Evolutionary conservation across 1,284 basidiomycete genomes (phyloP).

Genomic region (Erythrobasidium hasegawianum): DNA sequence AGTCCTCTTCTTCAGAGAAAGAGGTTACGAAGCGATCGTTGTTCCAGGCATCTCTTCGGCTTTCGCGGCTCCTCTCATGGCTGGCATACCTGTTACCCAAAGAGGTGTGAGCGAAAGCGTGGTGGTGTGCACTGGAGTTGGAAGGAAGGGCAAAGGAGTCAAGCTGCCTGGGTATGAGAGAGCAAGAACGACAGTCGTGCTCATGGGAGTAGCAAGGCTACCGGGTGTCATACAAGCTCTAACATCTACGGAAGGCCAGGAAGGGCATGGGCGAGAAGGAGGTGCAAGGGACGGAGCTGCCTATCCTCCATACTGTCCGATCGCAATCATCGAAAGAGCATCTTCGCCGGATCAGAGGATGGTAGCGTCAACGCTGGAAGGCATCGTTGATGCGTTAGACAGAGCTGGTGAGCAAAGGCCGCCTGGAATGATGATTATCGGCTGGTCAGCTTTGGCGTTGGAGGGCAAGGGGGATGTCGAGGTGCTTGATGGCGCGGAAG

Average conservation of each 20-base stretch:
- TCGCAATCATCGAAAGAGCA: constrained; percentile 89
- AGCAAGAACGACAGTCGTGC: constrained; percentile 69
- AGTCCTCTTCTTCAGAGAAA: constrained; percentile 79
- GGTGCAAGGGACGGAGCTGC: constrained; percentile 53
- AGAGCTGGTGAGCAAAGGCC: constrained; percentile 79
- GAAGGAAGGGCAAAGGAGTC: constrained; percentile 77
- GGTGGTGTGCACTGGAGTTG: constrained; percentile 88
- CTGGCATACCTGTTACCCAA: constrained; percentile 90
- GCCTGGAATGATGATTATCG: constrained; percentile 91
- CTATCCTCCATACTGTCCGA: constrained; percentile 74
- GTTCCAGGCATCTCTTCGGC: constrained; percentile 86
- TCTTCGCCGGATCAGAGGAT: constrained; percentile 87
- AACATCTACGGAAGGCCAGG: constrained; percentile 43
- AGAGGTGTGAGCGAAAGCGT: constrained; percentile 87
- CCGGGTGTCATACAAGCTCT: constrained; percentile 67
- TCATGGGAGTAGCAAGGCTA: constrained; percentile 93
- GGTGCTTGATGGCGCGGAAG: constrained; percentile 51
- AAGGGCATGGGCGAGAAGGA: constrained; percentile 39
- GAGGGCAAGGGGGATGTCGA: constrained; percentile 55
- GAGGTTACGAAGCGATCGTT: constrained; percentile 75
- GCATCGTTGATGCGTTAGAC: constrained; percentile 69
- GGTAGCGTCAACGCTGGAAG: constrained; percentile 70
- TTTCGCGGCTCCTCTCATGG: constrained; percentile 81
- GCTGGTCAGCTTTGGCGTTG: constrained; percentile 67
- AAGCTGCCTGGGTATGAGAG: constrained; percentile 81